Evolutionary conservation across 495 filamentous ascomycete species (phyloP).

Genomic region (Halenospora varia): DNA sequence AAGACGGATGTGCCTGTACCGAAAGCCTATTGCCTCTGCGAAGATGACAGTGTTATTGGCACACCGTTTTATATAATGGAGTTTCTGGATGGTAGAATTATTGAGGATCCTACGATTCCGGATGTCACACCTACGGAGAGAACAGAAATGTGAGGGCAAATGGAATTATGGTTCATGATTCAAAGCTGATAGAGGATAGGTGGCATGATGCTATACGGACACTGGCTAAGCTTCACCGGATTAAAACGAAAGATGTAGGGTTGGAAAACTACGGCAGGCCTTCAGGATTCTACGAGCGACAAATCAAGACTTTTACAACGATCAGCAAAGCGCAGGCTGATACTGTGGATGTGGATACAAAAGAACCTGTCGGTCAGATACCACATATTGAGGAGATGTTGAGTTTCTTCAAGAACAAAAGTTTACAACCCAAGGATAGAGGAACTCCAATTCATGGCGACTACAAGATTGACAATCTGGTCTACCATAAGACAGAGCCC

Average conservation of each 20-base stretch:
- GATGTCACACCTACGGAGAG: constrained; percentile 62
- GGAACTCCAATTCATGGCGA: constrained; percentile 86
- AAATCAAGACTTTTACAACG: constrained; percentile 74
- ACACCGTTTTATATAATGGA: constrained; percentile 97
- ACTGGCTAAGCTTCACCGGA: constrained; percentile 79
- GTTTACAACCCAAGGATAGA: constrained; percentile 70
- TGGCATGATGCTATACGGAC: constrained; percentile 84
- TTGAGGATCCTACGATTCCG: constrained; percentile 83
- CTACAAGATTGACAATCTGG: constrained; percentile 97
- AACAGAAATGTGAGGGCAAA: constrained; percentile 53
- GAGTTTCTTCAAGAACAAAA: constrained; percentile 64
- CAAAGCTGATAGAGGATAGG: constrained; percentile 29
- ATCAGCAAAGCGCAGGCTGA: constrained; percentile 76
- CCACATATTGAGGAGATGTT: constrained; percentile 80
- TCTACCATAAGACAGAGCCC: constrained; percentile 87
- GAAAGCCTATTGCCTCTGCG: constrained; percentile 78
- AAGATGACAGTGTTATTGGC: constrained; percentile 72
- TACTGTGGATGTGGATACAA: constrained; percentile 70
- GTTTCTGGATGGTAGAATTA: constrained; percentile 87
- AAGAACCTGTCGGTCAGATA: constrained; percentile 71
- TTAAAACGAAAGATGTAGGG: constrained; percentile 60
- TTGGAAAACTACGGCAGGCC: constrained; percentile 70
- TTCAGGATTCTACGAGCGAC: constrained; percentile 79
- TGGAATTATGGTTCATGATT: not conserved
- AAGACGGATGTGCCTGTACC: constrained; percentile 83